Conservation (phyloP, 257 asterid genomes). For the Solanum habrochaites region DNA sequence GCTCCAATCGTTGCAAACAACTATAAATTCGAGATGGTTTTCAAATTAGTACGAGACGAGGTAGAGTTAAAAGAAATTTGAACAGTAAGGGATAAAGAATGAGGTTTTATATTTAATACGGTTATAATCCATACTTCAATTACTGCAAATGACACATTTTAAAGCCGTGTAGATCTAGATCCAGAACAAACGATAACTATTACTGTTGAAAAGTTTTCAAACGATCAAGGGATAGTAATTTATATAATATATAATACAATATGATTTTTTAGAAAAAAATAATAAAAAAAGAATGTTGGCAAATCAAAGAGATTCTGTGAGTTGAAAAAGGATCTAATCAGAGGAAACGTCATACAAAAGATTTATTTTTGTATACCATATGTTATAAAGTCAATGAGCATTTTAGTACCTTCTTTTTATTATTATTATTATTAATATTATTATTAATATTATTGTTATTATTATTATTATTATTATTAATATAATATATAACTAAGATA, state of each 20-base stretch:
- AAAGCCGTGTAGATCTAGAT: too few species aligned
- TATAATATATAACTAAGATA: not conserved
- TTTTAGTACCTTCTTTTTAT: constrained; percentile 9
- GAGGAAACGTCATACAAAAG: constrained; percentile 32
- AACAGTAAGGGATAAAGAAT: too few species aligned
- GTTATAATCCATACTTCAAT: too few species aligned
- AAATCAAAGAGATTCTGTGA: not conserved
- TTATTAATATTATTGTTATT: not conserved
- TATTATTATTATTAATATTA: not conserved
- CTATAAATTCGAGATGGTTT: not conserved
- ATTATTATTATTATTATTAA: not conserved
- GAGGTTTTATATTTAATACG: too few species aligned
- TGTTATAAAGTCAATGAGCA: constrained; percentile 28
- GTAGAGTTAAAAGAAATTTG: too few species aligned
- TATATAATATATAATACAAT: too few species aligned
- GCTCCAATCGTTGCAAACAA: too few species aligned
- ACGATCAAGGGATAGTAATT: not conserved
- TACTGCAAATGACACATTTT: too few species aligned
- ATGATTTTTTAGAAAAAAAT: not conserved
- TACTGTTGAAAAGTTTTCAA: not conserved
- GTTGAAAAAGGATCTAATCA: constrained; percentile 13
- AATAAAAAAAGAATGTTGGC: not conserved
- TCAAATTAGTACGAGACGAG: not conserved
- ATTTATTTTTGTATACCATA: not conserved
- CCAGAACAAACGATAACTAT: not conserved